Evolutionary conservation across 2,329 filamentous ascomycete species (phyloP).

Genomic region (Epicoccum nigrum): DNA sequence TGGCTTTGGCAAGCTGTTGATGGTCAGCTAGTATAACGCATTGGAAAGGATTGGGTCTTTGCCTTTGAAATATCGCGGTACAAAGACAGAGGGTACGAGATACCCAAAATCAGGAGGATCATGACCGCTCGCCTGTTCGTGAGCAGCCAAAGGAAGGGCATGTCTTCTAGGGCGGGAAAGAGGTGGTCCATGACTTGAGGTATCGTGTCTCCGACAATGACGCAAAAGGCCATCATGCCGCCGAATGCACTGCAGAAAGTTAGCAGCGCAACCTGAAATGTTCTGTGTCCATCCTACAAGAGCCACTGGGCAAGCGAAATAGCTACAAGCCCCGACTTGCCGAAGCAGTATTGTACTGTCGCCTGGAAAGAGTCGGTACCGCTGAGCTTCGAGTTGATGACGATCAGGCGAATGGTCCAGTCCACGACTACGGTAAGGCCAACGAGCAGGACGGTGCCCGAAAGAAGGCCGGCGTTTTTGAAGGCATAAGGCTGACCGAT

Average conservation of each 20-base stretch:
- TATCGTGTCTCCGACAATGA: constrained; percentile 96
- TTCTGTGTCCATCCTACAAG: constrained; percentile 60
- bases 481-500: constrained; percentile 94
- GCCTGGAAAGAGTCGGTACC: constrained; percentile 94
- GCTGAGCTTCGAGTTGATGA: constrained; percentile 96
- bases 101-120: constrained; percentile 80
- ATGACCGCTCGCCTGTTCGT: constrained; percentile 84
- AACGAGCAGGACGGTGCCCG: constrained; percentile 79
- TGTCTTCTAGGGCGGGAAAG: constrained; percentile 74
- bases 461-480: constrained; percentile 83
- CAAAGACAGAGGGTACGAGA: constrained; percentile 89
- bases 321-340: constrained; percentile 82
- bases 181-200: constrained; percentile 84
- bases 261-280: constrained; percentile 18
- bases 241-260: constrained; percentile 73
- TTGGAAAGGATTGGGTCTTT: constrained; percentile 10
- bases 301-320: constrained; percentile 95
- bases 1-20: constrained; percentile 86
- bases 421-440: constrained; percentile 83
- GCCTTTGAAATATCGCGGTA: constrained; percentile 95
- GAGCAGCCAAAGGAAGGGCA: constrained; percentile 81
- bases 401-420: constrained; percentile 97
- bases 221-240: constrained; percentile 97
- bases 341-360: constrained; percentile 95
- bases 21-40: constrained; percentile 39